These are phyloP conservation scores for Trichoderma sp. DNA, from an alignment of 2,329 filamentous ascomycete genomes.

Conservation along the genomic window DNA sequence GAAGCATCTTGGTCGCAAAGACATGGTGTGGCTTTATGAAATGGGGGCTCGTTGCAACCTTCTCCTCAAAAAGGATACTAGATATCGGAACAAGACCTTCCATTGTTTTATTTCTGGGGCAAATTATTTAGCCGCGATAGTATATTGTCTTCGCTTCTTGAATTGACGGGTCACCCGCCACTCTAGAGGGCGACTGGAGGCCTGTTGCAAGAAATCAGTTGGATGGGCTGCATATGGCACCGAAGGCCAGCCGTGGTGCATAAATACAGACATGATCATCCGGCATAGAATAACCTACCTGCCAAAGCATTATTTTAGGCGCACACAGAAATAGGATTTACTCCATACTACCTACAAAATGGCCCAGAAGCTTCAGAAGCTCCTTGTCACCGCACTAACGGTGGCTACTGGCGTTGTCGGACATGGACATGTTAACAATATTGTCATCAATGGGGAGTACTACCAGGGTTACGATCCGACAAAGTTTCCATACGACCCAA, in stretches of 20 bases:
- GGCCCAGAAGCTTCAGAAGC: neutral
- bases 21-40: too few species aligned
- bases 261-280: slow-evolving; percentile 15
- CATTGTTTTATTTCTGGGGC: neutral
- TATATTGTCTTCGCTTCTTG: neutral
- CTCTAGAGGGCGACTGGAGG: neutral
- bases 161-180: neutral
- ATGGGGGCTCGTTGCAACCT: slow-evolving; percentile 15
- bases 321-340: neutral
- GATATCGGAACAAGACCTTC: slow-evolving; percentile 8
- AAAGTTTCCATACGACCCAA: slow-evolving; percentile 34
- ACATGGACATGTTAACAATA: slow-evolving; percentile 41
- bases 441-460: slow-evolving; percentile 43
- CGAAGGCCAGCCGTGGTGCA: neutral
- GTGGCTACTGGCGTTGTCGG: slow-evolving; percentile 10
- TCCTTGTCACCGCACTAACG: slow-evolving; percentile 4
- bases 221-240: neutral
- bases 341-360: neutral
- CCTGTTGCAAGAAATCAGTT: neutral
- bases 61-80: slow-evolving; percentile 3
- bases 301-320: neutral
- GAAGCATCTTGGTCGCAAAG: too few species aligned
- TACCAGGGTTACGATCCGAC: slow-evolving; percentile 41
- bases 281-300: neutral
- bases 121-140: slow-evolving; percentile 15